These are phyloP conservation scores for Pyracantha coccinea DNA, from an alignment of 331 rosid species.

Conservation along the genomic window DNA sequence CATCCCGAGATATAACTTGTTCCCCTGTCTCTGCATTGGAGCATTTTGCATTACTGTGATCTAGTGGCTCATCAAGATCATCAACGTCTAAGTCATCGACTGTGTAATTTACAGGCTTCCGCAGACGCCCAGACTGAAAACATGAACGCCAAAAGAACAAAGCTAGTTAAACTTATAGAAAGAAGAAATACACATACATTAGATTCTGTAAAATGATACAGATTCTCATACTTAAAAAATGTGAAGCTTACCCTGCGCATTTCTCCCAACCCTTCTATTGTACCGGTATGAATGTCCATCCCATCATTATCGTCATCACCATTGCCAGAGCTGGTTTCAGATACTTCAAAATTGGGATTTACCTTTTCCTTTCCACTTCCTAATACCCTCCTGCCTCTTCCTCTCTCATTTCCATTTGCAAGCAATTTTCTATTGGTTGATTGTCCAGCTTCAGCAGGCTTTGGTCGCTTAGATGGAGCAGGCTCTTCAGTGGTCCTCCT, in stretches of 20 bases:
- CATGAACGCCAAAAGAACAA: background rate
- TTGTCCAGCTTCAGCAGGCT: constrained; percentile 23
- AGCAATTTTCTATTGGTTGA: constrained; percentile 20
- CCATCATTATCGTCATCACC: constrained; percentile 31
- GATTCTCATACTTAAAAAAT: background rate
- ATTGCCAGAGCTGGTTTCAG: constrained; percentile 37
- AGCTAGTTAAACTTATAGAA: background rate
- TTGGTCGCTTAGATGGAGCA: constrained; percentile 19
- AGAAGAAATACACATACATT: background rate
- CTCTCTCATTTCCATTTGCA: constrained; percentile 27
- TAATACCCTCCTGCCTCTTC: constrained; percentile 29
- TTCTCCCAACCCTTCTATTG: constrained; percentile 22
- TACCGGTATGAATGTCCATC: constrained; percentile 21
- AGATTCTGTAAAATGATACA: background rate
- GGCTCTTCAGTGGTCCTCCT: constrained; percentile 32
- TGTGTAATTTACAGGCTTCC: constrained; percentile 53
- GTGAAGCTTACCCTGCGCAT: constrained; percentile 58
- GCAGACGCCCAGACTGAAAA: constrained; percentile 58
- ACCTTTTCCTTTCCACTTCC: constrained; percentile 39
- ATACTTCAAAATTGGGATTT: constrained; percentile 22
- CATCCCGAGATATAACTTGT: constrained; percentile 11
- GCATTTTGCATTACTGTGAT: constrained; percentile 18
- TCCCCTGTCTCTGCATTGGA: constrained; percentile 21
- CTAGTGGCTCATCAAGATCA: constrained; percentile 29
- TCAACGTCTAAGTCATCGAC: constrained; percentile 33